These are phyloP conservation scores for Cercospora sp. DNA, from an alignment of 2,329 filamentous ascomycete genomes.

Conservation along the genomic window DNA sequence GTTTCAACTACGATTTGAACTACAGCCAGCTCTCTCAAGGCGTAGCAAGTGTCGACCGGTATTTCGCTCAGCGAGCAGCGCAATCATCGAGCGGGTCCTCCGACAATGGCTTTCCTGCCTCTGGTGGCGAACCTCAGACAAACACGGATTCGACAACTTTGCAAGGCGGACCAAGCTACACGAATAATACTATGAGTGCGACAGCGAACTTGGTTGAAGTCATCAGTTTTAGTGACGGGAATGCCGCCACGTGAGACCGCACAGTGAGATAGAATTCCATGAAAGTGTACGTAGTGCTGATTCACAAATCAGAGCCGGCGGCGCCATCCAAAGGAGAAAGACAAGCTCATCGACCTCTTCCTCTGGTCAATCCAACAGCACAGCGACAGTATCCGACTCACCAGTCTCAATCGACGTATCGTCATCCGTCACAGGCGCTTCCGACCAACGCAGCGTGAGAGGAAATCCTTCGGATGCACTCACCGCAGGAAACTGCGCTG, in stretches of 20 bases:
- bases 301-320: not conserved
- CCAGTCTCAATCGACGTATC: conserved; percentile 12
- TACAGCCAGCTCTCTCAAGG: conserved; percentile 18
- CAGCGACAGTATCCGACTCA: conserved; percentile 14
- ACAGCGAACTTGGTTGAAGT: conserved; percentile 12
- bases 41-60: conserved; percentile 10
- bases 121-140: conserved; percentile 10
- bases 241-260: conserved; percentile 12
- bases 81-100: conserved; percentile 5
- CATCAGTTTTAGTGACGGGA: conserved; percentile 18
- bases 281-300: too few species aligned
- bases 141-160: conserved; percentile 15
- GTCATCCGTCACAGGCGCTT: conserved; percentile 11
- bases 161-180: conserved; percentile 17
- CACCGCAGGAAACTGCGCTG: conserved; percentile 19
- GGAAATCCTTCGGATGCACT: conserved; percentile 17
- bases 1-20: conserved; percentile 20
- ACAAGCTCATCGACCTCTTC: conserved; percentile 17
- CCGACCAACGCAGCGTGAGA: conserved; percentile 1
- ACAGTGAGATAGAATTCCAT: too few species aligned
- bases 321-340: conserved; percentile 20
- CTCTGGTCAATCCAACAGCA: conserved; percentile 18
- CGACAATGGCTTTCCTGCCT: conserved; percentile 19
- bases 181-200: conserved; percentile 18
- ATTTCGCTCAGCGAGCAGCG: conserved; percentile 15